Conservation (phyloP, 129 eudicot genomes). For the Escallonia herrerae region DNA sequence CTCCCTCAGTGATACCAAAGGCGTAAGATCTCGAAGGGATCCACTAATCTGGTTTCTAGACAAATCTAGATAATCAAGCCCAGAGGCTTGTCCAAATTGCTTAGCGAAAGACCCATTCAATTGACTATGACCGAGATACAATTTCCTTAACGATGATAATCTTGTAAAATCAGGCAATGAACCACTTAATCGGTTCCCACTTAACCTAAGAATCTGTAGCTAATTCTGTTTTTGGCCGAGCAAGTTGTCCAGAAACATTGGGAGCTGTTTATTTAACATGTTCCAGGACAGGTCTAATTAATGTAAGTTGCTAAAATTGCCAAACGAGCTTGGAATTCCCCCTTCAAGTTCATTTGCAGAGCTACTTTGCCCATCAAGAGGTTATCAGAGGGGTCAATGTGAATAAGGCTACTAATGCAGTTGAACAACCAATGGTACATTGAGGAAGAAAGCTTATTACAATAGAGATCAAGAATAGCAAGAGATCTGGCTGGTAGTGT, state of each 20-base stretch:
- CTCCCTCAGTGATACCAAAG: too few species aligned
- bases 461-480: too few species aligned
- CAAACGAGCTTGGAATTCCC: conserved; percentile 20
- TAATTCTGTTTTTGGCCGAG: background rate
- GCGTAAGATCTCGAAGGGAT: too few species aligned
- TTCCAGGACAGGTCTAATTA: conserved; percentile 17
- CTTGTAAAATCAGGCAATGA: conserved; percentile 22
- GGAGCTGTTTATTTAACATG: conserved; percentile 19
- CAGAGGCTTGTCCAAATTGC: conserved; percentile 22
- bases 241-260: conserved; percentile 13
- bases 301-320: conserved; percentile 14
- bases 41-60: too few species aligned
- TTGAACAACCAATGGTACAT: too few species aligned
- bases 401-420: too few species aligned
- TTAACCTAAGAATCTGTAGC: conserved; percentile 16
- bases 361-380: background rate
- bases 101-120: conserved; percentile 28
- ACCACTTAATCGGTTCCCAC: conserved; percentile 22
- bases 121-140: conserved; percentile 18
- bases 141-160: conserved; percentile 15
- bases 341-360: conserved; percentile 19
- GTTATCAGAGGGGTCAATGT: too few species aligned
- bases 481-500: too few species aligned
- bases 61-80: conserved; percentile 13
- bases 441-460: too few species aligned